Conservation (phyloP, 441 rosid genomes). For the Dalechampia spathulata region DNA sequence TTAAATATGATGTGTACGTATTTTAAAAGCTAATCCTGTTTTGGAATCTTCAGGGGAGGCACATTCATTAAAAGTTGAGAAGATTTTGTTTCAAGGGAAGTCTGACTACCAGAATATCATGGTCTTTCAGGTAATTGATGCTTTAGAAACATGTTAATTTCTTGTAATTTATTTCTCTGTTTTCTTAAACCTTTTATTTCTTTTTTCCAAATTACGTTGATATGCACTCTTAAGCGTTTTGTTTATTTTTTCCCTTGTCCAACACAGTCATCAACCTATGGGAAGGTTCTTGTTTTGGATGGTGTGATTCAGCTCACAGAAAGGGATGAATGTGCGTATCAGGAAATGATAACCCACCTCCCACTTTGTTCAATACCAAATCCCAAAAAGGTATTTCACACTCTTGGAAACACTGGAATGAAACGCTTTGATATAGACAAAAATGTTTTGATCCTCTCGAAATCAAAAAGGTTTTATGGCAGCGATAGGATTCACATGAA, state of each 20-base stretch:
- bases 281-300: slow-evolving; percentile 86
- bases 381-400: slow-evolving; percentile 60
- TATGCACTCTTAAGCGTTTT: too few relatives aligned
- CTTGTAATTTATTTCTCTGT: too few relatives aligned
- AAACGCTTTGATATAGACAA: background rate
- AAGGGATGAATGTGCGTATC: slow-evolving; percentile 97
- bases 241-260: background rate
- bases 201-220: too few relatives aligned
- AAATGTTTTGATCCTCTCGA: background rate
- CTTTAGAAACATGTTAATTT: background rate
- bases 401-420: background rate
- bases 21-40: background rate
- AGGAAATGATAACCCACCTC: slow-evolving; percentile 94
- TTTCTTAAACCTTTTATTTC: too few relatives aligned
- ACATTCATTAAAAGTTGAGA: slow-evolving; percentile 91
- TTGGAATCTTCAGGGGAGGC: slow-evolving; percentile 71
- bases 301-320: slow-evolving; percentile 95
- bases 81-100: slow-evolving; percentile 78
- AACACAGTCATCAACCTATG: slow-evolving; percentile 83
- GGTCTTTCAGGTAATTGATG: slow-evolving; percentile 77
- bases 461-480: background rate
- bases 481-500: background rate
- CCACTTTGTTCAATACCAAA: slow-evolving; percentile 86
- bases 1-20: too few relatives aligned
- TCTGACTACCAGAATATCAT: slow-evolving; percentile 93